Conservation (phyloP, 805 yeast genomes). For the Wickerhamiella sorbophila region DNA sequence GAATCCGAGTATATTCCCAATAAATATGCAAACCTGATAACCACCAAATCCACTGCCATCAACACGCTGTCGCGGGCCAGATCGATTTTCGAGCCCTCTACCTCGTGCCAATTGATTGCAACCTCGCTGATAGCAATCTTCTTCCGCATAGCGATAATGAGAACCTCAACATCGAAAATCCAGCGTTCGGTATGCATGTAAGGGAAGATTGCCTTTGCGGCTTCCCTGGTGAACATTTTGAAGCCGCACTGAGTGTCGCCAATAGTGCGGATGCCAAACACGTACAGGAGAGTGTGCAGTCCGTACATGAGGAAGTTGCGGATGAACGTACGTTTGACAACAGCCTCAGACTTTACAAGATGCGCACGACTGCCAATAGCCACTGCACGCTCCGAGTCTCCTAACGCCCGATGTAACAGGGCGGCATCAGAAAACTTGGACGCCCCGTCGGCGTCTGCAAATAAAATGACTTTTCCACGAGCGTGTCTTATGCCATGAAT, state of each 20-base stretch:
- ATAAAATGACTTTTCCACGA: constrained; percentile 59
- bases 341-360: constrained; percentile 91
- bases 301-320: constrained; percentile 90
- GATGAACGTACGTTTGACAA: constrained; percentile 79
- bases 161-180: constrained; percentile 93
- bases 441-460: constrained; percentile 98
- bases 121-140: constrained; percentile 56
- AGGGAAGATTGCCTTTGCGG: constrained; percentile 60
- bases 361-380: constrained; percentile 94
- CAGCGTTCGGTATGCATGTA: constrained; percentile 93
- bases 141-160: constrained; percentile 66
- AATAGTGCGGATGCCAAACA: constrained; percentile 77
- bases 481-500: constrained; percentile 75
- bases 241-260: constrained; percentile 97
- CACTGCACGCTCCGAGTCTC: constrained; percentile 34
- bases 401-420: constrained; percentile 35
- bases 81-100: constrained; percentile 87
- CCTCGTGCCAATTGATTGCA: constrained; percentile 93
- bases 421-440: constrained; percentile 59
- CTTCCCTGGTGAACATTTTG: constrained; percentile 67
- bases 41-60: constrained; percentile 90
- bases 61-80: constrained; percentile 77
- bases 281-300: constrained; percentile 67
- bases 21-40: constrained; percentile 76
- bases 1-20: constrained; percentile 51